These are phyloP conservation scores for Aspergillus latus DNA, from an alignment of 2,329 filamentous ascomycete species.

Conservation along the genomic window DNA sequence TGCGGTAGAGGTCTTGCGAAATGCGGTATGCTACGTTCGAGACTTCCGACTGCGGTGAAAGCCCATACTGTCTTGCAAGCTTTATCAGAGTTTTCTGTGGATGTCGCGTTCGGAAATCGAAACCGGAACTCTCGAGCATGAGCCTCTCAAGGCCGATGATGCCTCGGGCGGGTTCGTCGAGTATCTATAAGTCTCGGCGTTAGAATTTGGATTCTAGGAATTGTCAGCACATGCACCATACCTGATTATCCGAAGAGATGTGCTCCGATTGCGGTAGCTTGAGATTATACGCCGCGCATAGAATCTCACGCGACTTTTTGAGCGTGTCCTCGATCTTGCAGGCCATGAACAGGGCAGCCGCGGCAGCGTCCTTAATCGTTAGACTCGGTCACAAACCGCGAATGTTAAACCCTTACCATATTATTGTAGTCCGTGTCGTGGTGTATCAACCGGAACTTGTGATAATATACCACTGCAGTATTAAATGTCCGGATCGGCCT, in stretches of 20 bases:
- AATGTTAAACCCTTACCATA: conserved; percentile 39
- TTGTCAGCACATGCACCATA: conserved; percentile 40
- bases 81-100: conserved; percentile 85
- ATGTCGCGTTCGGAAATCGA: conserved; percentile 88
- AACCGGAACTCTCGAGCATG: conserved; percentile 88
- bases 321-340: conserved; percentile 98
- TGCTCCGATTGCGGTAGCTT: conserved; percentile 68
- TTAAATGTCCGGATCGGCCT: conserved; percentile 89
- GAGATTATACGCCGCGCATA: conserved; percentile 86
- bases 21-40: conserved; percentile 74
- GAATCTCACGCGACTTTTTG: conserved; percentile 91
- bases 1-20: conserved; percentile 86
- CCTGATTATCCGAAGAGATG: conserved; percentile 77
- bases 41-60: conserved; percentile 55
- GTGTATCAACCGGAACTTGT: conserved; percentile 86
- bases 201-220: background rate
- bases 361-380: conserved; percentile 68
- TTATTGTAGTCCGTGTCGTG: conserved; percentile 83
- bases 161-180: conserved; percentile 74
- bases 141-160: conserved; percentile 88
- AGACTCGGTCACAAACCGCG: background rate
- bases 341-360: conserved; percentile 84
- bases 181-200: conserved; percentile 55
- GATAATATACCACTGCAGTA: conserved; percentile 88
- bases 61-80: conserved; percentile 62